phyloP scores from a whole-genome alignment of 2,329 filamentous ascomycete species.

The Pseudocercospora musae region DNA sequence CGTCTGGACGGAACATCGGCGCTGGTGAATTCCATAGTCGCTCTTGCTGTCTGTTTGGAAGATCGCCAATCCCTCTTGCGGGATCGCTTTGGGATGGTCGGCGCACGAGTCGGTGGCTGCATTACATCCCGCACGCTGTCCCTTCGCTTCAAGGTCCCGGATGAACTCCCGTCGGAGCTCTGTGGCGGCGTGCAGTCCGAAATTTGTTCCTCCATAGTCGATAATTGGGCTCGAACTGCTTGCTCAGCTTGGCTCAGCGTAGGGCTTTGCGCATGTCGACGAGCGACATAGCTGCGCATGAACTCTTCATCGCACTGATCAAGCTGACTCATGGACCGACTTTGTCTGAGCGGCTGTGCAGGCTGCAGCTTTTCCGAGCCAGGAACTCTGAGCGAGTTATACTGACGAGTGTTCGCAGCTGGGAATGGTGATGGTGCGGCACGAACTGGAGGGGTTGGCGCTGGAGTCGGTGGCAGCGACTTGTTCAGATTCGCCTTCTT shows the following conservation, averaged over 20 bases:
- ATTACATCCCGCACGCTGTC: conserved; percentile 31
- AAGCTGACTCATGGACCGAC: conserved; percentile 23
- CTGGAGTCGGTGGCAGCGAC: conserved; percentile 16
- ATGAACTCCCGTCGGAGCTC: background rate
- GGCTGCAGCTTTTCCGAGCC: background rate
- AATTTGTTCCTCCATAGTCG: conserved; percentile 18
- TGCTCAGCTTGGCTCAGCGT: conserved; percentile 47
- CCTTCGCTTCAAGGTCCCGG: conserved; percentile 8
- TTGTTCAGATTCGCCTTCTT: conserved; percentile 14
- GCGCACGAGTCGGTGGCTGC: conserved; percentile 33
- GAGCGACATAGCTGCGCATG: conserved; percentile 18
- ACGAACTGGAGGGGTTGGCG: background rate
- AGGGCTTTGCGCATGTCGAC: conserved; percentile 36
- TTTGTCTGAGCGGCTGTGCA: background rate
- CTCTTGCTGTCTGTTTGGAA: background rate
- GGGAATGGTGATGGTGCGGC: background rate
- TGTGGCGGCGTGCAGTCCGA: conserved; percentile 4
- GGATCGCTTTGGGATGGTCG: conserved; percentile 41
- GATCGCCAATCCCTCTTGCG: conserved; percentile 39
- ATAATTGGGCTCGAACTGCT: conserved; percentile 29
- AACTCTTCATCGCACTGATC: conserved; percentile 25
- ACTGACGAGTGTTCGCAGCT: background rate
- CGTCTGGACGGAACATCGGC: conserved; percentile 8
- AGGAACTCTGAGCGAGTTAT: conserved; percentile 6
- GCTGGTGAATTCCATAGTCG: background rate